A percentile compares a stretch with the other conserved stretches of the same genome.
Conservation (phyloP, 768 basidiomycete species). For the Trametes villosa region DNA sequence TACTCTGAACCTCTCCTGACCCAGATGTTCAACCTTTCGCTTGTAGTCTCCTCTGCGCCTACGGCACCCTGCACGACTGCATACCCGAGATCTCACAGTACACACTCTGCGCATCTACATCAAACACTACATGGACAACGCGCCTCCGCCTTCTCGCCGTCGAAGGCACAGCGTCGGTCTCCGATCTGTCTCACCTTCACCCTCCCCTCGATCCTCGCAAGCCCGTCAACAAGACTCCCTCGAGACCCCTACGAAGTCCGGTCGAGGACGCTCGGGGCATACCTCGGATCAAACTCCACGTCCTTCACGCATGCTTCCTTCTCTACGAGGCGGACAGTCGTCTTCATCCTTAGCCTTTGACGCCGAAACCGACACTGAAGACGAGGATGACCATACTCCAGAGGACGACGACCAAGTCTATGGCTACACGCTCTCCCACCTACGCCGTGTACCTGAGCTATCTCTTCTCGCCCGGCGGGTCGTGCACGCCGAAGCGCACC, state of each 20-base stretch:
- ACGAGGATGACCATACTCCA: conserved; percentile 1
- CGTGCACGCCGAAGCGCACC: conserved; percentile 61
- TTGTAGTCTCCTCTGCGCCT: conserved; percentile 50
- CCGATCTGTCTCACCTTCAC: conserved; percentile 22
- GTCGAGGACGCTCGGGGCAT: neutral
- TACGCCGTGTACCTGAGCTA: conserved; percentile 78
- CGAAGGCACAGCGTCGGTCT: neutral
- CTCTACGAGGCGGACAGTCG: conserved; percentile 33
- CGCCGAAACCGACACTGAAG: conserved; percentile 4
- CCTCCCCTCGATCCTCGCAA: conserved; percentile 6
- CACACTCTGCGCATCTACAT: conserved; percentile 78
- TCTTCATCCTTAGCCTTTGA: conserved; percentile 22
- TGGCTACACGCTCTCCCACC: conserved; percentile 74
- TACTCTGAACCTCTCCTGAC: neutral
- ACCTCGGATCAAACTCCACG: conserved; percentile 21
- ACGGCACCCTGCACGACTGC: conserved; percentile 74
- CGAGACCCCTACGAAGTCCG: conserved; percentile 9
- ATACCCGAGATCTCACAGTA: conserved; percentile 65
- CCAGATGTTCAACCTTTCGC: neutral
- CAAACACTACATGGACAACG: conserved; percentile 79
- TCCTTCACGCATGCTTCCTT: conserved; percentile 40
- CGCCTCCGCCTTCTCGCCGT: conserved; percentile 29
- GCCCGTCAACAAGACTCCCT: neutral
- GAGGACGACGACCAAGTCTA: conserved; percentile 27
- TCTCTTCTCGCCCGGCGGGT: conserved; percentile 65